These are phyloP conservation scores for Leccinellum rugosiceps DNA, from an alignment of 768 basidiomycete species.

Conservation along the genomic window DNA sequence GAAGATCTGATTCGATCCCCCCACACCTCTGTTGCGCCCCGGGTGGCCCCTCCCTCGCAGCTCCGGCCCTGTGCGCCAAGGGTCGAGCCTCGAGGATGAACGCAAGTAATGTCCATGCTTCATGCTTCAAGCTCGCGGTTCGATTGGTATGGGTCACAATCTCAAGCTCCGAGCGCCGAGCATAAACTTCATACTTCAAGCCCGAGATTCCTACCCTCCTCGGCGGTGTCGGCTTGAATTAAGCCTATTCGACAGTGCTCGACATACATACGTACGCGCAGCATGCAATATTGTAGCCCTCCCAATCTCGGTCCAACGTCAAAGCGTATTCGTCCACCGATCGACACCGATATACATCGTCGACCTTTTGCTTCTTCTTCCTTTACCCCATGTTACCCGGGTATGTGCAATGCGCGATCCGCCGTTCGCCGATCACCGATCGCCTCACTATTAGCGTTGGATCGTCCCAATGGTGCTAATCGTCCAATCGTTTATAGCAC, in stretches of 20 bases:
- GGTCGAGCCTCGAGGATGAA: not conserved
- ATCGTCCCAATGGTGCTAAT: not conserved
- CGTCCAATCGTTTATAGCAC: not conserved
- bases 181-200: not conserved
- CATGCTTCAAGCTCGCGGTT: not conserved
- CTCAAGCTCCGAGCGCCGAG: not conserved
- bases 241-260: not conserved
- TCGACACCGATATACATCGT: not conserved
- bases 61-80: not conserved
- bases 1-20: not conserved
- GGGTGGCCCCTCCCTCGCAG: not conserved
- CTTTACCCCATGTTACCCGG: not conserved
- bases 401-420: not conserved
- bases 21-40: not conserved
- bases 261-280: not conserved
- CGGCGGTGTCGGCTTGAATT: not conserved
- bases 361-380: not conserved
- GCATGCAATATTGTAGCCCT: too few relatives aligned
- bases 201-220: not conserved
- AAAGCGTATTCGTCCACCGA: not conserved
- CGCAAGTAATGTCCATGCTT: not conserved
- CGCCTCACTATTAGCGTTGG: not conserved
- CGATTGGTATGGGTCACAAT: too few relatives aligned
- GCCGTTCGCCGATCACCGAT: not conserved
- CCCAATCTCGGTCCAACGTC: not conserved